phyloP scores from a whole-genome alignment of 148 eudicot genomes.

The Silene uniflora region DNA sequence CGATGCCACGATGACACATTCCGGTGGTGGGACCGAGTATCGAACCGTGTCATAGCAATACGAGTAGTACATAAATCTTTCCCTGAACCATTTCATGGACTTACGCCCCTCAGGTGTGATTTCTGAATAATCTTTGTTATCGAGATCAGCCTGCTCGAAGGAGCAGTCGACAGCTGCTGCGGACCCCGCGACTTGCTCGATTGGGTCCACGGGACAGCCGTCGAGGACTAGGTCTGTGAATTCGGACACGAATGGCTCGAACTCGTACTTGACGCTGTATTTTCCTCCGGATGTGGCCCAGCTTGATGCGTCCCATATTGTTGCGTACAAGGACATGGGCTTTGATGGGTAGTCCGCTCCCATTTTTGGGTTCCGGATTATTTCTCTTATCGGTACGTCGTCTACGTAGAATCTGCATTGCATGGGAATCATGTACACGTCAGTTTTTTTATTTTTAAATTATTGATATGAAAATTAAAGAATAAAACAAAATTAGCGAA shows the following conservation, averaged over 20 bases:
- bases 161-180: conserved; percentile 41
- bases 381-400: conserved; percentile 71
- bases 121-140: conserved; percentile 40
- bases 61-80: conserved; percentile 75
- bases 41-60: conserved; percentile 63
- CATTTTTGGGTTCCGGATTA: conserved; percentile 53
- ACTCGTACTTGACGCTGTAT: conserved; percentile 57
- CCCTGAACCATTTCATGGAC: conserved; percentile 69
- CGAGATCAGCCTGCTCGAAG: conserved; percentile 25
- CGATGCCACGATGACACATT: conserved; percentile 55
- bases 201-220: conserved; percentile 78
- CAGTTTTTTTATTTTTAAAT: not conserved
- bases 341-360: conserved; percentile 87
- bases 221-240: conserved; percentile 74
- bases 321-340: conserved; percentile 95
- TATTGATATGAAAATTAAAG: too few species aligned
- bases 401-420: conserved; percentile 83
- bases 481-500: too few species aligned
- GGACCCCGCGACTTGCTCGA: conserved; percentile 40
- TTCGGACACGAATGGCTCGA: conserved; percentile 78
- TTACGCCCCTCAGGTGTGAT: conserved; percentile 44
- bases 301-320: conserved; percentile 93
- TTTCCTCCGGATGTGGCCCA: conserved; percentile 93
- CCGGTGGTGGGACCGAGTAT: conserved; percentile 65
- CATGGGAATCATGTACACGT: not conserved